Conservation (phyloP, 176 grass and related monocot species). For the Ensete glaucum region DNA sequence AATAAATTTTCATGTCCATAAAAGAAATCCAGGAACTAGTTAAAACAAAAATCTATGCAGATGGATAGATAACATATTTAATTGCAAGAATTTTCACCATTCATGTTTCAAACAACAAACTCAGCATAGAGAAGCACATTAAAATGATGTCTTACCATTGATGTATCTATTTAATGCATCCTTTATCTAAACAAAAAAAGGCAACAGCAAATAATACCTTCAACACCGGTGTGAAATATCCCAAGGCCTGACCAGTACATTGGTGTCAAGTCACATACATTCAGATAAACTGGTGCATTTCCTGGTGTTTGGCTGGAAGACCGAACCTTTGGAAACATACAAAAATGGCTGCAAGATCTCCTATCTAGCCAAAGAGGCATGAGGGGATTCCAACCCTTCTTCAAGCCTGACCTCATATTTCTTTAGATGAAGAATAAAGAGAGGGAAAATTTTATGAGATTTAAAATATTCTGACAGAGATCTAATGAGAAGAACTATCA, state of each 20-base stretch:
- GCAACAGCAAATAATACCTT: constrained; percentile 52
- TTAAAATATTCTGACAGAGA: not conserved
- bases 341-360: constrained; percentile 62
- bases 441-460: not conserved
- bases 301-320: constrained; percentile 44
- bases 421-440: constrained; percentile 29
- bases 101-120: not conserved
- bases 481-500: not conserved
- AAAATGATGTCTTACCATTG: not conserved
- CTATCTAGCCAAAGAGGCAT: constrained; percentile 56
- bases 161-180: not conserved
- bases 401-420: constrained; percentile 74
- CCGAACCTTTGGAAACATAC: constrained; percentile 80
- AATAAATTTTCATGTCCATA: not conserved
- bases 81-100: not conserved
- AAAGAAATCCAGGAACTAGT: not conserved
- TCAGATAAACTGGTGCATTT: constrained; percentile 84
- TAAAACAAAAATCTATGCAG: not conserved
- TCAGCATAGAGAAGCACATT: not conserved
- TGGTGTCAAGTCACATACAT: constrained; percentile 90
- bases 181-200: not conserved
- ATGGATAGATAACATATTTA: not conserved
- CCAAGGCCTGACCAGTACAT: constrained; percentile 95
- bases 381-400: constrained; percentile 83
- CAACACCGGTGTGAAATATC: constrained; percentile 93